A percentile compares a stretch with the other conserved stretches of the same genome.
These are phyloP conservation scores for Amorphotheca resinae DNA, from an alignment of 495 filamentous ascomycete species.

Conservation along the genomic window DNA sequence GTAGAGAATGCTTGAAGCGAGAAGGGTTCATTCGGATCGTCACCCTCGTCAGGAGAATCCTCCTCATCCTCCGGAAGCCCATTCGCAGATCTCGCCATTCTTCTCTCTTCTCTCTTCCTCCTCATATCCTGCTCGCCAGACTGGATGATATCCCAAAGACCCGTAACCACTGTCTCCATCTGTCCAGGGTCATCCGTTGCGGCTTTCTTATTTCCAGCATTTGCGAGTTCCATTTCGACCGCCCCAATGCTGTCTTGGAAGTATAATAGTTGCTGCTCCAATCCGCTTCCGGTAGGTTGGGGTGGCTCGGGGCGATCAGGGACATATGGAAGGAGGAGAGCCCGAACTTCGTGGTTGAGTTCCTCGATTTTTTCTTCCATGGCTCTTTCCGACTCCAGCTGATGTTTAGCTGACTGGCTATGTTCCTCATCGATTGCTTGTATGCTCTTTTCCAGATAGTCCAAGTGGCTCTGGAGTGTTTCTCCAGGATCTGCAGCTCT, in stretches of 20 bases:
- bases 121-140: conserved; percentile 47
- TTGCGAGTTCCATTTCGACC: conserved; percentile 23
- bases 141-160: conserved; percentile 63
- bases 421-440: conserved; percentile 25
- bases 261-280: conserved; percentile 42
- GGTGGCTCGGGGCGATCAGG: conserved; percentile 37
- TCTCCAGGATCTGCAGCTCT: conserved; percentile 27
- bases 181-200: conserved; percentile 31
- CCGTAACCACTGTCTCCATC: conserved; percentile 46
- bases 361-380: conserved; percentile 36
- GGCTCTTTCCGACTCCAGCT: conserved; percentile 20
- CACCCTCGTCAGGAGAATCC: conserved; percentile 34
- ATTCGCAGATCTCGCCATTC: conserved; percentile 29
- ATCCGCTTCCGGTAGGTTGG: conserved; percentile 27
- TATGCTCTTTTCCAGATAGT: conserved; percentile 39
- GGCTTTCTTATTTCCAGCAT: conserved; percentile 13
- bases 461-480: conserved; percentile 27
- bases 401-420: not conserved
- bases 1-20: conserved; percentile 55
- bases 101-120: conserved; percentile 37
- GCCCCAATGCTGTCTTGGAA: conserved; percentile 32
- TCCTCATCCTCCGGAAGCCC: conserved; percentile 33
- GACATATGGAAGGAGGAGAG: conserved; percentile 36
- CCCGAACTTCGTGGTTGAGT: conserved; percentile 38
- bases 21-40: conserved; percentile 43